phyloP scores from a whole-genome alignment of 2,329 filamentous ascomycete species.

The Sporothrix luriei region DNA sequence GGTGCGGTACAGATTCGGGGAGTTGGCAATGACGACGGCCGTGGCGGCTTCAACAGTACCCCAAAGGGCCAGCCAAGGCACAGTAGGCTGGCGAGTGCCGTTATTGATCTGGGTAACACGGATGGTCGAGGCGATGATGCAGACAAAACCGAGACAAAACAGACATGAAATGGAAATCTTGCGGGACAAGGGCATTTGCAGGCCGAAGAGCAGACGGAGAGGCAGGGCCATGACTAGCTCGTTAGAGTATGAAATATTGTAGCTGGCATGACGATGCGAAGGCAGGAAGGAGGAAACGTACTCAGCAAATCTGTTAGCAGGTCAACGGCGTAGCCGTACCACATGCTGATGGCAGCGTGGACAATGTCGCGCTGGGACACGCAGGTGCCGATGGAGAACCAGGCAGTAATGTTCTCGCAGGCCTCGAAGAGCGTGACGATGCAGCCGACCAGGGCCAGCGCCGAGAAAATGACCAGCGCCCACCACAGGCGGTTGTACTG shows the following conservation, averaged over 20 bases:
- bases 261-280: background rate
- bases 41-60: background rate
- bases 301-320: constrained; percentile 4
- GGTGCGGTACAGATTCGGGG: background rate
- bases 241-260: background rate
- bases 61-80: constrained; percentile 6
- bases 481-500: background rate
- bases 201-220: background rate
- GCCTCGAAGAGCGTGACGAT: constrained; percentile 7
- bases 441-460: constrained; percentile 2
- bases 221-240: background rate
- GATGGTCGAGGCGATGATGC: constrained; percentile 5
- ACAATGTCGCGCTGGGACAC: background rate
- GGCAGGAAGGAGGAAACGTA: background rate
- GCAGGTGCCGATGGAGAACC: background rate
- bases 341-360: constrained; percentile 2
- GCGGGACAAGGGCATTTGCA: constrained; percentile 6
- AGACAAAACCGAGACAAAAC: constrained; percentile 6
- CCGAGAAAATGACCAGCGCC: background rate
- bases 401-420: background rate
- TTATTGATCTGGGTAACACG: constrained; percentile 9
- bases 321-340: constrained; percentile 5
- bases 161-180: background rate
- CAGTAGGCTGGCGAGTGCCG: background rate
- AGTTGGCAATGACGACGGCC: constrained; percentile 4